These are phyloP conservation scores for Xylariaceae sp. DNA, from an alignment of 2,329 filamentous ascomycete genomes.

Conservation along the genomic window DNA sequence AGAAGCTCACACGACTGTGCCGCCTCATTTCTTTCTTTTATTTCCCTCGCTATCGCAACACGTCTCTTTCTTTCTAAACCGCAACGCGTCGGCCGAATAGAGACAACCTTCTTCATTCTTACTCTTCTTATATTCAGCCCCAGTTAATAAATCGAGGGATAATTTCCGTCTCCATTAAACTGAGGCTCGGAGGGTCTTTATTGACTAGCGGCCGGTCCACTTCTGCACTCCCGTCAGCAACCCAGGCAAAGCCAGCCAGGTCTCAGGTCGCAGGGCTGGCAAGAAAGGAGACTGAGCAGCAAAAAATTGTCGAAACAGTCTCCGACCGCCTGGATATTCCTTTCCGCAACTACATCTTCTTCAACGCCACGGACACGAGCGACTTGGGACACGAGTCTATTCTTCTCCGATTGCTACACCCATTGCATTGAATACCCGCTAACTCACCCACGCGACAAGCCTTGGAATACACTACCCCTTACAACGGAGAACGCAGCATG, in stretches of 20 bases:
- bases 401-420: not conserved
- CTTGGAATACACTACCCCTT: not conserved
- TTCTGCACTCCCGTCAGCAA: not conserved
- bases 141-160: not conserved
- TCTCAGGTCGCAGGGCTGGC: not conserved
- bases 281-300: not conserved
- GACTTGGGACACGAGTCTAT: not conserved
- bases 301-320: not conserved
- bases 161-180: not conserved
- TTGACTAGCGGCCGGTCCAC: not conserved
- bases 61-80: not conserved
- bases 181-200: not conserved
- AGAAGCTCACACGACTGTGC: not conserved
- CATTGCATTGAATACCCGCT: not conserved
- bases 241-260: not conserved
- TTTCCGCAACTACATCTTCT: not conserved
- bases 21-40: not conserved
- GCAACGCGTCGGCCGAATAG: too few relatives aligned
- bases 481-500: conserved; percentile 32
- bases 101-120: too few relatives aligned
- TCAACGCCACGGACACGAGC: not conserved
- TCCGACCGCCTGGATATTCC: not conserved
- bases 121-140: not conserved
- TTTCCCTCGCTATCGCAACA: not conserved
- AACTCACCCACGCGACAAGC: not conserved